Percentiles rank a stretch among this genome's conserved stretches.
Evolutionary conservation across 768 basidiomycete species (phyloP).

Genomic region (Hygrocybe punicea): DNA sequence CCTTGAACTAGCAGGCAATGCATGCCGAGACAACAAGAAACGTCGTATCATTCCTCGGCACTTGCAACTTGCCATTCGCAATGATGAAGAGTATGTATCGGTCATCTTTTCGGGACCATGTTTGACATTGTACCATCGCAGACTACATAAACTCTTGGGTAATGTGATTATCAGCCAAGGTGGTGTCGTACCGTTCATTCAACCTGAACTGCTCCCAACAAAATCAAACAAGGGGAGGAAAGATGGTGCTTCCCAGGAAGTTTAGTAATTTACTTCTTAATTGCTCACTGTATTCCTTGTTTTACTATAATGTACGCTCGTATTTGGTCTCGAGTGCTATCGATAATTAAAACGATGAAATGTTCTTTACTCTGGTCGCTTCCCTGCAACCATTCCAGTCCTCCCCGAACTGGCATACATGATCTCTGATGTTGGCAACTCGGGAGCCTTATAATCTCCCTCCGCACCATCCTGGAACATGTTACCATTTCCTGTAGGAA

Average conservation of each 20-base stretch:
- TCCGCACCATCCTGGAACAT: conserved; percentile 50
- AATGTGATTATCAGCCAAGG: conserved; percentile 72
- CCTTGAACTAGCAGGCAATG: conserved; percentile 78
- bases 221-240: conserved; percentile 8
- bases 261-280: neutral
- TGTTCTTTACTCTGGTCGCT: neutral
- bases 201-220: conserved; percentile 13
- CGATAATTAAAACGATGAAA: no score
- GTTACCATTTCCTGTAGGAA: conserved; percentile 53
- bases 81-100: conserved; percentile 59
- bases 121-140: conserved; percentile 15
- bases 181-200: conserved; percentile 50
- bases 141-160: conserved; percentile 55
- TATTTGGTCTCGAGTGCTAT: no score
- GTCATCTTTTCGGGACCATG: neutral
- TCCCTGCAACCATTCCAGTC: conserved; percentile 31
- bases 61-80: conserved; percentile 74
- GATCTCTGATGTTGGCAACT: conserved; percentile 60
- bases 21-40: conserved; percentile 79
- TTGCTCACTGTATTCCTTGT: neutral
- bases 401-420: conserved; percentile 67
- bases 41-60: conserved; percentile 81
- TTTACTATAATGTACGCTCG: neutral
- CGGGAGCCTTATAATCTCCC: conserved; percentile 50
- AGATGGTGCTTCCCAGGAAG: conserved; percentile 11